Evolutionary conservation across 257 asterid genomes (phyloP).

Genomic region (Capsicum rhomboideum): DNA sequence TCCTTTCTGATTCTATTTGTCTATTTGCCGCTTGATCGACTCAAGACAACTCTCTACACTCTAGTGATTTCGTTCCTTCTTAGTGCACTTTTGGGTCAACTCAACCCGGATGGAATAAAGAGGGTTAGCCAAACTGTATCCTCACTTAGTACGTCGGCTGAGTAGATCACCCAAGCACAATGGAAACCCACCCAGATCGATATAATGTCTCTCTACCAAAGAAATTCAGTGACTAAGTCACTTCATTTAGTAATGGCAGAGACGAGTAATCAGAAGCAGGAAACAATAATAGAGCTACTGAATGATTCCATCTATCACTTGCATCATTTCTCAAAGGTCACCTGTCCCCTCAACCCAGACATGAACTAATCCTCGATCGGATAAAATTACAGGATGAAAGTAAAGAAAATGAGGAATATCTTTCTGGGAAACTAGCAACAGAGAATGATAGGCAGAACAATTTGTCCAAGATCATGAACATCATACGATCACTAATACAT

Average conservation of each 20-base stretch:
- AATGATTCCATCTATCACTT: background rate
- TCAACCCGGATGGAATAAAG: background rate
- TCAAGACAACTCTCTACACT: background rate
- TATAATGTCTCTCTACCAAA: background rate
- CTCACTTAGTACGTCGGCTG: background rate
- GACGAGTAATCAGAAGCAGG: background rate
- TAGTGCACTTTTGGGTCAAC: background rate
- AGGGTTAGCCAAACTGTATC: background rate
- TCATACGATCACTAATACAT: background rate
- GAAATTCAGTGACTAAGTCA: constrained; percentile 7
- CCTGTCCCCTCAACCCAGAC: background rate
- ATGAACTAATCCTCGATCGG: background rate
- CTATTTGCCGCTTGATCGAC: background rate
- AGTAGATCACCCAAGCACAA: background rate
- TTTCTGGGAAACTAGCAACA: background rate
- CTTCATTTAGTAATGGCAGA: constrained; percentile 6
- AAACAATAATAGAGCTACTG: background rate
- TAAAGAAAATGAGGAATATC: constrained; percentile 1
- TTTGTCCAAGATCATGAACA: background rate
- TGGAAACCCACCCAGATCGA: background rate
- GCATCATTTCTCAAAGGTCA: background rate
- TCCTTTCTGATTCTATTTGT: background rate
- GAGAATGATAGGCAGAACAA: background rate
- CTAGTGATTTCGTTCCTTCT: background rate
- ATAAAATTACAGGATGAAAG: background rate